Base-by-base conservation (phyloP, 768 basidiomycete genomes). In the Lactarius sp. region DNA sequence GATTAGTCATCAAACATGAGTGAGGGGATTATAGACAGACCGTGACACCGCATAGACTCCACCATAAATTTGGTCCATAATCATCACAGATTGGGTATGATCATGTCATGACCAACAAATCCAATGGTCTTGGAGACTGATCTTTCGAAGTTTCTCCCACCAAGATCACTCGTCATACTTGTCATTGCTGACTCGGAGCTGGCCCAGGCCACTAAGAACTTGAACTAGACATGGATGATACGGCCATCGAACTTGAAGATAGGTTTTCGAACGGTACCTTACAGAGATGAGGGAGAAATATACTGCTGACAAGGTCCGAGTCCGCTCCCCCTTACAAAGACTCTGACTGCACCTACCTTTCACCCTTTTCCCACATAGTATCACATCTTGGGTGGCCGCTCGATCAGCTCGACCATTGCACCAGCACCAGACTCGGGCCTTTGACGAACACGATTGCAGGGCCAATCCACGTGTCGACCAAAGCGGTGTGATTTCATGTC, bases 221-320 rank as follows among this genome's bases (percentile, higher is more conserved):
- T 1, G 27, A 27, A 27, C 71, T 93, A 64, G 83, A 90, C 63
- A 83, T 94, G 75, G 94, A 92, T 22, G 82, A 85, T 69, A 94
- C 92, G 0, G 77, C 81, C 0, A 77, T 97, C 71, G 94, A n/a
- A n/a, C n/a, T n/a, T n/a, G n/a, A 97, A 69, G 80, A 92, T 86
- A 84, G 9, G 95, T 92, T 0, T 94, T 96, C 67, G 71, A 85
- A 46, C 93, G 97, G 46, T 98, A 95, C 73, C 65, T 99, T 50
- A 68, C 74, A 0, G 88, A 87, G 59, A 83, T 97, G 76, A 78
- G 82, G 41, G 79, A 85, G 6, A 84, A 88, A 64, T 99, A 94
- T 71, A 94, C 92, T 2, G 88, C 92, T 2, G 93, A 94, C 71
- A 94, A 93, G 78, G n/a, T n/a, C n/a, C n/a, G n/a, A n/a, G 91